Percentiles rank a stretch among this genome's conserved stretches.
Conservation (phyloP, 495 filamentous ascomycete genomes). For the Talaromyces ruber region DNA sequence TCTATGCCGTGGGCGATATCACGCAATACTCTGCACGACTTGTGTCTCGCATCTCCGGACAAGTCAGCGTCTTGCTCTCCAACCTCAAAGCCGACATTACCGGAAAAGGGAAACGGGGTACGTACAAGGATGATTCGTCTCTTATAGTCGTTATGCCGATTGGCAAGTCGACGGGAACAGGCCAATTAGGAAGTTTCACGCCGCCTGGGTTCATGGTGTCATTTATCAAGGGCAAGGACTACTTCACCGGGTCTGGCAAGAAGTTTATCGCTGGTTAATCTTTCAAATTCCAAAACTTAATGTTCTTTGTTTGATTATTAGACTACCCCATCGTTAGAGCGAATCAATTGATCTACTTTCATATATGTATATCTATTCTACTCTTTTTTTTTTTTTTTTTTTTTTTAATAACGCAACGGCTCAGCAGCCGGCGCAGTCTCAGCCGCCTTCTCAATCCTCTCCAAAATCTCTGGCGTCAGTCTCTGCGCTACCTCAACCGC, state of each 20-base stretch:
- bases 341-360: not conserved
- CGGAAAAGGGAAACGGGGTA: constrained; percentile 11
- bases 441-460: constrained; percentile 50
- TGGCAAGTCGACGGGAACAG: constrained; percentile 37
- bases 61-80: constrained; percentile 18
- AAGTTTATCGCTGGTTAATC: not conserved
- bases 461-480: constrained; percentile 58
- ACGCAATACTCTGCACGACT: constrained; percentile 23
- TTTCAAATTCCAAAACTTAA: not conserved
- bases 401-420: not conserved
- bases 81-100: constrained; percentile 27
- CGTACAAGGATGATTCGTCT: constrained; percentile 15
- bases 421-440: not conserved
- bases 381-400: not conserved
- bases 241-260: constrained; percentile 14
- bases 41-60: constrained; percentile 17
- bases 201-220: constrained; percentile 34
- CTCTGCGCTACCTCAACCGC: constrained; percentile 52
- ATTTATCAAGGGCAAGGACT: constrained; percentile 37
- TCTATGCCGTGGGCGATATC: constrained; percentile 35
- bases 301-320: not conserved
- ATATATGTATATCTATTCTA: not conserved
- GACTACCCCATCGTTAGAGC: not conserved
- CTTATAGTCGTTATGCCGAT: constrained; percentile 32
- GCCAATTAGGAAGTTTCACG: constrained; percentile 37